Conservation (phyloP, 805 yeast species). For the Ogataea angusta region DNA sequence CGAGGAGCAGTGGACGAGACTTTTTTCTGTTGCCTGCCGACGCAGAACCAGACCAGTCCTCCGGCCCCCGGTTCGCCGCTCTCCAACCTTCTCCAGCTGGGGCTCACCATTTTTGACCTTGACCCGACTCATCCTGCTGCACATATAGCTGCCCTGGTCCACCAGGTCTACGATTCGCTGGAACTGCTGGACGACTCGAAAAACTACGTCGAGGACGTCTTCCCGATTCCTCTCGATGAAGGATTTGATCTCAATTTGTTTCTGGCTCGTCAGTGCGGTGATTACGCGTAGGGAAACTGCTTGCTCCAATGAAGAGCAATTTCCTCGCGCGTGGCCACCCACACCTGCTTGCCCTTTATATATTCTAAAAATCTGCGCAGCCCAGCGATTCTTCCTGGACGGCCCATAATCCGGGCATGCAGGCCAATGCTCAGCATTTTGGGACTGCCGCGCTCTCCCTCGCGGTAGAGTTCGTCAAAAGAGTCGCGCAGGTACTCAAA, state of each 20-base stretch:
- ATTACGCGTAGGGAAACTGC: conserved; percentile 10
- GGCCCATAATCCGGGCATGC: conserved; percentile 35
- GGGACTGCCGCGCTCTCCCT: conserved; percentile 25
- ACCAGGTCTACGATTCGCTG: conserved; percentile 14
- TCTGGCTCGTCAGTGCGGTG: conserved; percentile 4
- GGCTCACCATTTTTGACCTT: conserved; percentile 11
- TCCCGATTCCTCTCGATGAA: conserved; percentile 16
- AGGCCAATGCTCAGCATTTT: conserved; percentile 38
- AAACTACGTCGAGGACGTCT: conserved; percentile 14
- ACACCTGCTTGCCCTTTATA: conserved; percentile 31
- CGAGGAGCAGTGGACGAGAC: conserved; percentile 20
- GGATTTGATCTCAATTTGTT: conserved; percentile 10
- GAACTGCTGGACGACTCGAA: conserved; percentile 12
- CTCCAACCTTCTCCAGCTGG: conserved; percentile 15
- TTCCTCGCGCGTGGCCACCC: conserved; percentile 38
- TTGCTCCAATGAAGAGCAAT: conserved; percentile 28
- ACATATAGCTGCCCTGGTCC: conserved; percentile 9
- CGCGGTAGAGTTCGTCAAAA: conserved; percentile 35
- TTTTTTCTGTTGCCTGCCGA: conserved; percentile 13
- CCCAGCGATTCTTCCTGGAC: conserved; percentile 36
- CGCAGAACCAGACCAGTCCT: conserved; percentile 9
- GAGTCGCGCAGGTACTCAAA: conserved; percentile 33
- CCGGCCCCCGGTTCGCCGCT: conserved; percentile 17
- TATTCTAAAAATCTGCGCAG: conserved; percentile 34
- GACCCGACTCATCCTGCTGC: conserved; percentile 16